Base-by-base conservation (phyloP, 257 asterid genomes). In the Solanum corneliomulleri region DNA sequence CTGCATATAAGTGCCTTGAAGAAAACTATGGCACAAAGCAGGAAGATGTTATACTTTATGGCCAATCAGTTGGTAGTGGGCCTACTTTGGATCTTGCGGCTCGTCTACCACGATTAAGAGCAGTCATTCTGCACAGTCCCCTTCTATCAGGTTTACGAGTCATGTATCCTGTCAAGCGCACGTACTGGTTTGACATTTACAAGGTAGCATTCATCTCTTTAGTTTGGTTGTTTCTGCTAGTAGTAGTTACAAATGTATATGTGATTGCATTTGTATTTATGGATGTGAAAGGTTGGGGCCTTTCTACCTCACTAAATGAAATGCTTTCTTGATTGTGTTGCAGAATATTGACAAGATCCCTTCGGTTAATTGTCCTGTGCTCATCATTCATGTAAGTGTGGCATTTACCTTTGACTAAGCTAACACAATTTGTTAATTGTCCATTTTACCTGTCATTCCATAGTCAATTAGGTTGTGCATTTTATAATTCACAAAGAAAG, bases 331-430 rank as follows among this genome's bases (percentile, higher is more conserved):
- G 52, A 6, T 76, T 74, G 6, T 93, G 88, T 71, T 93, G 94
- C 98, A 96, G 99, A 96, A 96, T 85, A 86, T 91, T 44, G 92
- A 91, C 85, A 91, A 91, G 88, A 91, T 91, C 86, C 89, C 92
- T 75, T 86, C 85, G 35, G 92, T 91, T 78, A 89, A 68, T 56
- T 89, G 93, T 80, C 91, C 92, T 2, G 92, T 93, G 86, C 96
- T 96, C 60, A 86, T 96, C 83, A 93, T 96, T 83, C 99, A 96
- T 82, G 99, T 96, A 90, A 96, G 99, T 88, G 60, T 47, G 69
- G n/a, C 29, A 10, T 4, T 25, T 39, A 35, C n/a, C 60, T 31
- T 33, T 68, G 42, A 37, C 35, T 75, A 15, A 75, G 31, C 83
- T 70, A 58, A 80, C 66, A 35, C 29, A 75, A 75, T 21, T 41